Evolutionary conservation across 2,329 filamentous ascomycete species (phyloP).

Genomic region (Penicillium sp.): DNA sequence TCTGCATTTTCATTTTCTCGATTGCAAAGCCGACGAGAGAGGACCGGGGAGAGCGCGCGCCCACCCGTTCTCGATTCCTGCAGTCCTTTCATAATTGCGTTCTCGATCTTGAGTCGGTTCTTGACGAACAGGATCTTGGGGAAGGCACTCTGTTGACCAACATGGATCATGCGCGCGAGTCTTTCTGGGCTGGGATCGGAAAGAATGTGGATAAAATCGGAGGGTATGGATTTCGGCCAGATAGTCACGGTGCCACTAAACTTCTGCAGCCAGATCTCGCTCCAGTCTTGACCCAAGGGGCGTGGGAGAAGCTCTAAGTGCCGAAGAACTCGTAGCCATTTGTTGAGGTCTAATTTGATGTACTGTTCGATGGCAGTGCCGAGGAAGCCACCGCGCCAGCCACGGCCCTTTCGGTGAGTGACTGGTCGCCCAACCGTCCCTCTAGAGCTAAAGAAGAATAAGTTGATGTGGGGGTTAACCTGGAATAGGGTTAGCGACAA

Average conservation of each 20-base stretch:
- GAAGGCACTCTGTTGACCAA: slow-evolving; percentile 84
- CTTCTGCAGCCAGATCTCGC: slow-evolving; percentile 89
- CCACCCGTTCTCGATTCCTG: slow-evolving; percentile 31
- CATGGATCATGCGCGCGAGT: slow-evolving; percentile 83
- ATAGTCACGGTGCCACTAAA: slow-evolving; percentile 95
- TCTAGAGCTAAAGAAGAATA: slow-evolving; percentile 96
- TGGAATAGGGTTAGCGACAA: slow-evolving; percentile 47
- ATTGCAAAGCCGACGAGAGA: slow-evolving; percentile 28
- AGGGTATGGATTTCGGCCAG: slow-evolving; percentile 78
- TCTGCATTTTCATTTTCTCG: slow-evolving; percentile 20
- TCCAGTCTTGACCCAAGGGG: slow-evolving; percentile 93
- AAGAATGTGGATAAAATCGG: slow-evolving; percentile 83
- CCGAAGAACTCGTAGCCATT: slow-evolving; percentile 93
- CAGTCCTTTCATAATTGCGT: slow-evolving; percentile 59
- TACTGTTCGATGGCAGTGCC: slow-evolving; percentile 91
- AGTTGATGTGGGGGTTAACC: slow-evolving; percentile 96
- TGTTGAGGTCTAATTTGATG: slow-evolving; percentile 92
- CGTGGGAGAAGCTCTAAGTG: slow-evolving; percentile 89
- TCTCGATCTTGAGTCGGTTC: slow-evolving; percentile 83
- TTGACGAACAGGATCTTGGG: slow-evolving; percentile 88
- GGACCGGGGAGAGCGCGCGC: slow-evolving; percentile 28
- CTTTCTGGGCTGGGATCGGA: slow-evolving; percentile 74
- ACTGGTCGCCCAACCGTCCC: slow-evolving; percentile 90
- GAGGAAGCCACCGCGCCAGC: slow-evolving; percentile 94
- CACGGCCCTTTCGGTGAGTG: slow-evolving; percentile 86